Base-by-base conservation (phyloP, 768 basidiomycete species). In the Jaapia argillacea region DNA sequence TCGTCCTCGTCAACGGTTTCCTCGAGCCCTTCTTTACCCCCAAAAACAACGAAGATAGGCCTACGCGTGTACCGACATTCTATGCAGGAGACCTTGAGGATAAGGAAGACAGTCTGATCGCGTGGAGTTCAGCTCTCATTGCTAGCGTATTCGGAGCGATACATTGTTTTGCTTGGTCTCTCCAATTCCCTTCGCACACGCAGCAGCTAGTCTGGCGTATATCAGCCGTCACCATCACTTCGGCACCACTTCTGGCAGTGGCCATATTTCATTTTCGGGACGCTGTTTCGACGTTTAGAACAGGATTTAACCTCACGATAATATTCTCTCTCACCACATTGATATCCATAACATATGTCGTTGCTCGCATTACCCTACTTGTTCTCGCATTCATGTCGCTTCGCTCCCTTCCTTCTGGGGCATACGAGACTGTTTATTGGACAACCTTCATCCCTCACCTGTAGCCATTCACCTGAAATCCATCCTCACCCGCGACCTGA, bases 391-490 rank as follows among this genome's bases (percentile, higher is more conserved):
- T 33, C 28, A 10, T 33, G 10, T 33, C 10, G 10, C 28, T 33
- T 33, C 10, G 28, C 10, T 33, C 28, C 28, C 28, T 33, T 16
- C 28, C 28, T 33, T 10, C 16, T 16, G 28, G 28, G 10, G 28
- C 28, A 33, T 33, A 10, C 28, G 16, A 33, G 16, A 16, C 28
- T 16, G 28, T 33, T 33, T 33, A 10, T 16, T 33, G 28, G 58
- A 40, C 58, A 55, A 6, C 39, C 54, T 6, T 65, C 56, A 41
- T 14, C 63, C 33, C 47, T 64, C 28, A 33, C 28, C 10, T 33
- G 16, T 33, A 33, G 28, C n/a, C n/a, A n/a, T n/a, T n/a, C n/a
- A n/a, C n/a, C n/a, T n/a, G n/a, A n/a, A n/a, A n/a, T n/a, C n/a
- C n/a, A n/a, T n/a, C n/a, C n/a, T n/a, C n/a, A n/a, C n/a, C n/a